Conservation (phyloP, 768 basidiomycete species). For the Tricholoma sp. region DNA sequence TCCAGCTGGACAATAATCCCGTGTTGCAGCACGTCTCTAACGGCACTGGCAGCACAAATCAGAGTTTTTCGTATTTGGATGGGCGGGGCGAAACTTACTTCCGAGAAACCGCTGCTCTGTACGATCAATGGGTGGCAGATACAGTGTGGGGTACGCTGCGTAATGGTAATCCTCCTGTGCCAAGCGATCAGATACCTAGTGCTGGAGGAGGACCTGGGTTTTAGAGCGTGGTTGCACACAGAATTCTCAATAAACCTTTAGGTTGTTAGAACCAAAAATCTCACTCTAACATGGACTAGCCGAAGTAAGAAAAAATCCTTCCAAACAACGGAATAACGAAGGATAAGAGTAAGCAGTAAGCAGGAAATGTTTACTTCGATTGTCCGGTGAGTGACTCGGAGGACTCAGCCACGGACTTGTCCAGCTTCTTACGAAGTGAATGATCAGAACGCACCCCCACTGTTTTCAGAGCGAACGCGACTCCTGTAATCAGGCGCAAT, state of each 20-base stretch:
- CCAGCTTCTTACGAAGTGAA: constrained; percentile 62
- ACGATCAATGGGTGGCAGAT: constrained; percentile 28
- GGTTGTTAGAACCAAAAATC: not conserved
- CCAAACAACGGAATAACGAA: not conserved
- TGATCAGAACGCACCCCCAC: constrained; percentile 60
- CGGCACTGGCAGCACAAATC: constrained; percentile 25
- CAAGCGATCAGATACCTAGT: constrained; percentile 24
- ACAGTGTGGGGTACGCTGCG: constrained; percentile 25
- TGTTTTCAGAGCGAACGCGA: constrained; percentile 45
- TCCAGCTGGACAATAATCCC: constrained; percentile 30
- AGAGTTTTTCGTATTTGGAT: constrained; percentile 26
- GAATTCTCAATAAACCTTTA: constrained; percentile 1
- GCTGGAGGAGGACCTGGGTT: constrained; percentile 25
- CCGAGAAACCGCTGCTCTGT: constrained; percentile 25
- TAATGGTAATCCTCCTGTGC: constrained; percentile 23
- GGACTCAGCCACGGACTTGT: constrained; percentile 40
- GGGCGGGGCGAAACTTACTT: constrained; percentile 25
- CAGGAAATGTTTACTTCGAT: constrained; percentile 1
- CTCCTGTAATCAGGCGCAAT: constrained; percentile 39
- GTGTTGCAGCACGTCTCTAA: constrained; percentile 27
- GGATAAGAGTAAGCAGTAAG: not conserved
- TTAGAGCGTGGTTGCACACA: constrained; percentile 12
- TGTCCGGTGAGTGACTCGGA: constrained; percentile 7
- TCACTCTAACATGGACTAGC: not conserved
- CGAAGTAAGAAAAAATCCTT: not conserved